Conservation (phyloP, 495 filamentous ascomycete species). For the Staphylotrichum longicolle region DNA sequence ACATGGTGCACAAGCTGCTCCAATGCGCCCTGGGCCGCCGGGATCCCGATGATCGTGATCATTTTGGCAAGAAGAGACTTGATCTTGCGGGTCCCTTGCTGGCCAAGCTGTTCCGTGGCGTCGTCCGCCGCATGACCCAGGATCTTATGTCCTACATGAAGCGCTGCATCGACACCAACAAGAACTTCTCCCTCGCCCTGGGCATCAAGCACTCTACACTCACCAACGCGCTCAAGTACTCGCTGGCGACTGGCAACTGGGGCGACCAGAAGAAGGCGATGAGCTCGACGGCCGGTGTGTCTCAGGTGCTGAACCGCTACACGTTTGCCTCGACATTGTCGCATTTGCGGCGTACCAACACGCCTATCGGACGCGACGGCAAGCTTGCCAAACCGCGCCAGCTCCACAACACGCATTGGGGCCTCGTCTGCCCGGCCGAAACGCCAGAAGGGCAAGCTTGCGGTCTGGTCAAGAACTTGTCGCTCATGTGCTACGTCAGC, state of each 20-base stretch:
- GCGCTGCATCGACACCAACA: conserved; percentile 81
- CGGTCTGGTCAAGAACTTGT: conserved; percentile 95
- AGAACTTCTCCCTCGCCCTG: conserved; percentile 82
- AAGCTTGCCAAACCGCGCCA: conserved; percentile 98
- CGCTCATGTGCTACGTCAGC: conserved; percentile 96
- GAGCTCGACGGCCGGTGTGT: conserved; percentile 90
- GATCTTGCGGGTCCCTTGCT: conserved; percentile 93
- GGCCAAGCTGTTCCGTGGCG: conserved; percentile 84
- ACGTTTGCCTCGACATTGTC: conserved; percentile 95
- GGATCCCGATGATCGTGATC: conserved; percentile 94
- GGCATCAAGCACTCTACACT: conserved; percentile 88
- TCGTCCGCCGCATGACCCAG: conserved; percentile 81
- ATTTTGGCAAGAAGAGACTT: conserved; percentile 97
- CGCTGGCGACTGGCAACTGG: conserved; percentile 96
- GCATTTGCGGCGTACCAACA: conserved; percentile 95
- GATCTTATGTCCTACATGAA: conserved; percentile 89
- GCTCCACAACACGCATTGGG: conserved; percentile 99
- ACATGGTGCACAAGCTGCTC: conserved; percentile 94
- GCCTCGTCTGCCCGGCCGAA: conserved; percentile 93
- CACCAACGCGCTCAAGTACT: conserved; percentile 92
- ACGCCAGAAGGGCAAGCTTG: conserved; percentile 98
- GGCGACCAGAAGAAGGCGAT: conserved; percentile 98
- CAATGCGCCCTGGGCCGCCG: conserved; percentile 87
- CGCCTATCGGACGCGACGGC: conserved; percentile 93
- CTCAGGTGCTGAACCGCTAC: conserved; percentile 96